phyloP scores from a whole-genome alignment of 2,329 filamentous ascomycete genomes.

The Fusarium palustre region DNA sequence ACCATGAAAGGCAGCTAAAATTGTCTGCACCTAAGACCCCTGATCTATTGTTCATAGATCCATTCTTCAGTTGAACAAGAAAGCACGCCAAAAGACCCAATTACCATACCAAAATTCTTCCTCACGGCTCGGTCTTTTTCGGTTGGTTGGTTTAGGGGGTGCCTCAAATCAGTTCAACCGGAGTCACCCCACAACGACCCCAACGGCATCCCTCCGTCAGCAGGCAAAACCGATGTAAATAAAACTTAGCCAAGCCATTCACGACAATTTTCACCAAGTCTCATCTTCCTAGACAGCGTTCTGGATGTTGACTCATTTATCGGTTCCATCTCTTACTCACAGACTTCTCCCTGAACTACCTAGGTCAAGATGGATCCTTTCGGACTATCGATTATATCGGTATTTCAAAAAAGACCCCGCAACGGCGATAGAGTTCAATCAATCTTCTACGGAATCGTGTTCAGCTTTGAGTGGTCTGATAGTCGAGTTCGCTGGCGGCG shows the following conservation, averaged over 20 bases:
- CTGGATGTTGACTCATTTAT: not conserved
- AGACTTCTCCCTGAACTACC: not conserved
- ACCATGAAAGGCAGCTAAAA: slow-evolving; percentile 4
- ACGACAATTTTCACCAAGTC: not conserved
- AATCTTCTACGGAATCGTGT: not conserved
- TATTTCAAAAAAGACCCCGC: slow-evolving; percentile 15
- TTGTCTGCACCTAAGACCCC: not conserved
- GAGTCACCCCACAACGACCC: slow-evolving; percentile 40
- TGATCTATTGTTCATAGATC: not conserved
- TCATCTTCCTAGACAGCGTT: not conserved
- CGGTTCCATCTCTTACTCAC: not conserved
- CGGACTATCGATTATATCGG: not conserved
- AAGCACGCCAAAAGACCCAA: not conserved
- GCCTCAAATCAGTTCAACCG: slow-evolving; percentile 32
- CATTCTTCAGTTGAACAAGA: not conserved
- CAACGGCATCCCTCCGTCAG: slow-evolving; percentile 34
- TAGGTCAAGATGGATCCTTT: not conserved
- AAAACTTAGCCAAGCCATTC: slow-evolving; percentile 7
- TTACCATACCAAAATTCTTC: slow-evolving; percentile 4
- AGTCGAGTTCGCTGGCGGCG: not conserved
- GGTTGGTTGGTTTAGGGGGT: slow-evolving; percentile 15
- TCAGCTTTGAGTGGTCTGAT: not conserved
- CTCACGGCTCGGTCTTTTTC: slow-evolving; percentile 11
- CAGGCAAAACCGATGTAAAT: slow-evolving; percentile 1
- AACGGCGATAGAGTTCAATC: slow-evolving; percentile 1